These are phyloP conservation scores for Magnaporthiopsis incrustans DNA, from an alignment of 2,329 filamentous ascomycete species.

Conservation along the genomic window DNA sequence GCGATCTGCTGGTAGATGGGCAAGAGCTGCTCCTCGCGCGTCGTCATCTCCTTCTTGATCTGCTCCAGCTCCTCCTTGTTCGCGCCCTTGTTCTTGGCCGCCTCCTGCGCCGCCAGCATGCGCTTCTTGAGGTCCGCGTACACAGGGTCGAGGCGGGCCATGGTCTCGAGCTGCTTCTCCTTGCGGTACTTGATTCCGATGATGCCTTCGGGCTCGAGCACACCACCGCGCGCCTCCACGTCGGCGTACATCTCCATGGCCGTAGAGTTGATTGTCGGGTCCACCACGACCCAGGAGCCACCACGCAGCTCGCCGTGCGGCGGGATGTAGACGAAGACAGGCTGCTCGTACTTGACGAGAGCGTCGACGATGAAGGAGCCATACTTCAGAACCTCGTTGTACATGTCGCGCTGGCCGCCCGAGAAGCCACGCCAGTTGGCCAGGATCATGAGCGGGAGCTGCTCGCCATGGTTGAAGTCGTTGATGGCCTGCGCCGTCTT, in stretches of 20 bases:
- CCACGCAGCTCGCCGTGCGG: conserved; percentile 94
- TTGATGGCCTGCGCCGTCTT: conserved; percentile 98
- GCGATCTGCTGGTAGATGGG: conserved; percentile 93
- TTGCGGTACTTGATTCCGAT: conserved; percentile 98
- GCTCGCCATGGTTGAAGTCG: conserved; percentile 98
- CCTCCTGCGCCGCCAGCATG: conserved; percentile 36
- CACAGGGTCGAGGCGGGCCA: conserved; percentile 81
- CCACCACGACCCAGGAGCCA: conserved; percentile 98
- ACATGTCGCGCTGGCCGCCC: conserved; percentile 98
- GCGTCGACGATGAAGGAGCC: conserved; percentile 98
- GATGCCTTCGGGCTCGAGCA: conserved; percentile 95
- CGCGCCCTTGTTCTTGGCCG: conserved; percentile 46
- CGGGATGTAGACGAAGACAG: conserved; percentile 98
- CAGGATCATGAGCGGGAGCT: conserved; percentile 96
- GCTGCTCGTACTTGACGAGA: conserved; percentile 96
- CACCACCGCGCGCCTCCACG: conserved; percentile 87
- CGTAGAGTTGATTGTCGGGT: conserved; percentile 93
- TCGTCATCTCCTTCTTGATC: conserved; percentile 76
- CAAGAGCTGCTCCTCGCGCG: conserved; percentile 79
- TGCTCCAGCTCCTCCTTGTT: conserved; percentile 65
- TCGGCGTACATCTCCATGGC: conserved; percentile 99
- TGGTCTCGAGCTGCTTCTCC: conserved; percentile 94
- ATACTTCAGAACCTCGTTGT: conserved; percentile 99
- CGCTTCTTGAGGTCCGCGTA: conserved; percentile 81
- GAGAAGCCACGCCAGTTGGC: conserved; percentile 99